Conservation (phyloP, 371 early-diverging fungal genomes). For the Rhizopus delemar region DNA sequence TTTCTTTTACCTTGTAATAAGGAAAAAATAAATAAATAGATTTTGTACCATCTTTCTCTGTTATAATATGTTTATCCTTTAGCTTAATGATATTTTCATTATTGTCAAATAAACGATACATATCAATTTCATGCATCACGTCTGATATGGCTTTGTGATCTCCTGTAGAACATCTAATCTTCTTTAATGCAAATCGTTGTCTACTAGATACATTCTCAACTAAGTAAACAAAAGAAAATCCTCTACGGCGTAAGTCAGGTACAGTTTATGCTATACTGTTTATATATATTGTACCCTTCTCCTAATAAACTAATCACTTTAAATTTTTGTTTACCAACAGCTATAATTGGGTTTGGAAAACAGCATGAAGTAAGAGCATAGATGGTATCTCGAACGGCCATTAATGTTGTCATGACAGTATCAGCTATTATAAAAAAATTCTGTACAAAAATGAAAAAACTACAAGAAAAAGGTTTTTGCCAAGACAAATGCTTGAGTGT, state of each 20-base stretch:
- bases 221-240: constrained; percentile 73
- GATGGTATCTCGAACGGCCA: constrained; percentile 42
- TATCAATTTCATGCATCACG: constrained; percentile 71
- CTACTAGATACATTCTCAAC: constrained; percentile 56
- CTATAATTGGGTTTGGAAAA: constrained; percentile 59
- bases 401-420: constrained; percentile 23
- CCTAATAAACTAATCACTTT: constrained; percentile 67
- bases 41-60: constrained; percentile 59
- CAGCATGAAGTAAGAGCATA: constrained; percentile 58
- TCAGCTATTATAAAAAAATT: background rate
- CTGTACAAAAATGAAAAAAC: background rate
- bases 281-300: constrained; percentile 57
- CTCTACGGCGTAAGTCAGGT: constrained; percentile 39
- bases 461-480: background rate
- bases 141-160: constrained; percentile 50
- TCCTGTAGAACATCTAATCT: constrained; percentile 65
- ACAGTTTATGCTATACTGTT: background rate
- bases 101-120: constrained; percentile 60
- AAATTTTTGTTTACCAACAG: constrained; percentile 58
- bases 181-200: constrained; percentile 64
- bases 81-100: constrained; percentile 63
- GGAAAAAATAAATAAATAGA: constrained; percentile 66
- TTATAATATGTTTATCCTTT: constrained; percentile 38
- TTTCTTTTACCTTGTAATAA: constrained; percentile 47
- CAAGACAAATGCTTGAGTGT: constrained; percentile 1